Percentiles rank a stretch among this genome's conserved stretches.
These are phyloP conservation scores for Phytophthora sp. DNA, from an alignment of 352 stramenopile genomes.

Conservation along the genomic window DNA sequence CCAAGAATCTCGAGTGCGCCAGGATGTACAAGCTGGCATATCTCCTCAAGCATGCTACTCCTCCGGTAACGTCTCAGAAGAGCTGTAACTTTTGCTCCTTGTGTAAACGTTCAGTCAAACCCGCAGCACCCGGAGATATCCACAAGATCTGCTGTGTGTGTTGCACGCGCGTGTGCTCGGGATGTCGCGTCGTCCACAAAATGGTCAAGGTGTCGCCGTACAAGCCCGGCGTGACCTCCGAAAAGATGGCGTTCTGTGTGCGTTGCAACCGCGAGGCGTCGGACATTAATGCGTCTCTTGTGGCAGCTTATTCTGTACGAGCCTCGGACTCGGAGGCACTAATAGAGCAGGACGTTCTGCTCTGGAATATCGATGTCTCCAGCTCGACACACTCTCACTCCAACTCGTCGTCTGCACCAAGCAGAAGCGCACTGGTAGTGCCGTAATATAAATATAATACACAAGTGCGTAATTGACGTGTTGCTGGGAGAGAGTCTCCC, in stretches of 20 bases:
- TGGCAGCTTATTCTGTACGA: conserved; percentile 22
- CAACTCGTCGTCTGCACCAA: conserved; percentile 12
- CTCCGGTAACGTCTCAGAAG: conserved; percentile 2
- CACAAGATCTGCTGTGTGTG: conserved; percentile 40
- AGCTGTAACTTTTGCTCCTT: conserved; percentile 5
- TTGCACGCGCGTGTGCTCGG: conserved; percentile 32
- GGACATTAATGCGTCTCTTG: conserved; percentile 16
- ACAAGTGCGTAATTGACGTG: not conserved
- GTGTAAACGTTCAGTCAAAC: conserved; percentile 26
- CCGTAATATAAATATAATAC: conserved; percentile 14
- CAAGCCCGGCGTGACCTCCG: conserved; percentile 16
- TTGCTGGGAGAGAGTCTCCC: no score
- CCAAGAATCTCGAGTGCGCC: conserved; percentile 52
- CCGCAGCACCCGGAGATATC: conserved; percentile 8
- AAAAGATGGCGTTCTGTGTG: conserved; percentile 34
- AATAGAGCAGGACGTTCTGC: conserved; percentile 18
- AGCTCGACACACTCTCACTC: conserved; percentile 24
- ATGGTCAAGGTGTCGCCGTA: conserved; percentile 29
- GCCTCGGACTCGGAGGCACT: conserved; percentile 16
- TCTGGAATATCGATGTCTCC: conserved; percentile 25
- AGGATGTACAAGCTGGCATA: conserved; percentile 58
- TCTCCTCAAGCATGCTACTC: conserved; percentile 22
- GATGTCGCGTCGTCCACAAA: conserved; percentile 24
- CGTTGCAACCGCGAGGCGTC: conserved; percentile 19
- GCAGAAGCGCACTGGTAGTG: conserved; percentile 3